A percentile compares a stretch with the other conserved stretches of the same genome.
Conservation (phyloP, 2,329 filamentous ascomycete genomes). For the Fusarium agapanthi region DNA sequence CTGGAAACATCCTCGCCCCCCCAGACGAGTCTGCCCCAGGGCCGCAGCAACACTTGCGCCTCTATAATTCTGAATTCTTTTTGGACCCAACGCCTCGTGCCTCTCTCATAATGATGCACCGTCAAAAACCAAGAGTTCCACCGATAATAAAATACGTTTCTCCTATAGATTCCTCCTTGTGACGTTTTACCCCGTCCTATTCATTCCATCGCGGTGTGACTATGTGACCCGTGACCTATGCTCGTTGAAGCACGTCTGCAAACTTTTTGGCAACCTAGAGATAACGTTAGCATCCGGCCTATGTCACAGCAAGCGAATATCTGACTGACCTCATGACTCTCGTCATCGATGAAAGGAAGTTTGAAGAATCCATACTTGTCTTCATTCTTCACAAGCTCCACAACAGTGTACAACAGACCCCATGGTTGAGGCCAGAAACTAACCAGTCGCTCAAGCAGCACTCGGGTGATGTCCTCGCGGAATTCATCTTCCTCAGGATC, state of each 20-base stretch:
- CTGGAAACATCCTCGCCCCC: slow-evolving; percentile 31
- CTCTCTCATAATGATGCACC: slow-evolving; percentile 34
- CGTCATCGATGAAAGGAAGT: slow-evolving; percentile 89
- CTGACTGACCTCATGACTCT: slow-evolving; percentile 78
- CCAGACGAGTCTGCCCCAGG: slow-evolving; percentile 38
- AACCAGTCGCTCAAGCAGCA: slow-evolving; percentile 86
- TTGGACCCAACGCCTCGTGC: slow-evolving; percentile 39
- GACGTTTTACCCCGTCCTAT: slow-evolving; percentile 15
- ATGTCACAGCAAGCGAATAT: neutral
- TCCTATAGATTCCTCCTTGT: slow-evolving; percentile 29
- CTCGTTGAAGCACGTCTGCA: slow-evolving; percentile 47
- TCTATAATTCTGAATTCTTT: slow-evolving; percentile 44
- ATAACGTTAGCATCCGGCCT: slow-evolving; percentile 12
- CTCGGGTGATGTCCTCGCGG: slow-evolving; percentile 88
- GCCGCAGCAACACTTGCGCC: slow-evolving; percentile 29
- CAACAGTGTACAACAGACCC: slow-evolving; percentile 87
- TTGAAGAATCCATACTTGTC: slow-evolving; percentile 92
- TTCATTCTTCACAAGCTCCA: slow-evolving; percentile 91
- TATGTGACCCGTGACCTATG: slow-evolving; percentile 30
- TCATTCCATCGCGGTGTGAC: neutral
- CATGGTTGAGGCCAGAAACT: slow-evolving; percentile 94
- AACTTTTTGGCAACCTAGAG: slow-evolving; percentile 50
- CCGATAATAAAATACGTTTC: slow-evolving; percentile 24
- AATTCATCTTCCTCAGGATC: slow-evolving; percentile 83
- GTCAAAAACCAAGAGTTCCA: slow-evolving; percentile 37